Evolutionary conservation across 306 rosid genomes (phyloP), one percentile per base, ranked within the genome.

Genomic region (Acacia acuminata): DNA sequence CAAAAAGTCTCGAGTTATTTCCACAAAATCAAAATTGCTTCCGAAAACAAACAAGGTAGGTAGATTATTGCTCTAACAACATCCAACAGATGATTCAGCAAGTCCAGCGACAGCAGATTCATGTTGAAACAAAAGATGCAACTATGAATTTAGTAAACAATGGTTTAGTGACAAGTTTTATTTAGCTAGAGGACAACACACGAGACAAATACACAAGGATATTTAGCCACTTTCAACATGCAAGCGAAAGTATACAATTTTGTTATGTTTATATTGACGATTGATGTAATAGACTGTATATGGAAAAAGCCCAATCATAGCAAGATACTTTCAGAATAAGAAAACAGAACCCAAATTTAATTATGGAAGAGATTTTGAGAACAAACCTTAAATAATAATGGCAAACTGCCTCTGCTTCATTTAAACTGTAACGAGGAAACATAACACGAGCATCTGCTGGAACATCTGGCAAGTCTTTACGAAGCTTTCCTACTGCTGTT

Each of bases 401-500:
- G 80, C 88, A 89, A 81, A 96, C 97, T 70, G 94, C 66, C 55
- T 90, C 94, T 2, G 98, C 99, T 90, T 96, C 99, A 12, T 94
- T 93, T 80, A 96, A 84, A 88, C 86, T 87, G 88, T 94, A 96
- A 68, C 99, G 96, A 51, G 92, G 93, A 70, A 90, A 80, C 84
- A 86, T 87, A 81, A 91, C 80, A 65, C 96, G 98, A 44, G 98
- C 94, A 86, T 90, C 89, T 55, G 15, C 87, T 4, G 99, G 98
- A 82, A 96, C 98, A 86, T 94, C 94, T 1, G 99, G 99, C 84
- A 96, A 90, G 83, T 94, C 92, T 87, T 88, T 81, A 11, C 98
- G 91, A 82, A 96, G 90, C 90, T 96, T 96, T 79, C 99, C 99
- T 72, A 96, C 96, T 2, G 98, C 98, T 22, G 99, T 96, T 58